A percentile compares a stretch with the other conserved stretches of the same genome.
Evolutionary conservation across 768 basidiomycete species (phyloP).

Genomic region (Plicaturopsis crispa): DNA sequence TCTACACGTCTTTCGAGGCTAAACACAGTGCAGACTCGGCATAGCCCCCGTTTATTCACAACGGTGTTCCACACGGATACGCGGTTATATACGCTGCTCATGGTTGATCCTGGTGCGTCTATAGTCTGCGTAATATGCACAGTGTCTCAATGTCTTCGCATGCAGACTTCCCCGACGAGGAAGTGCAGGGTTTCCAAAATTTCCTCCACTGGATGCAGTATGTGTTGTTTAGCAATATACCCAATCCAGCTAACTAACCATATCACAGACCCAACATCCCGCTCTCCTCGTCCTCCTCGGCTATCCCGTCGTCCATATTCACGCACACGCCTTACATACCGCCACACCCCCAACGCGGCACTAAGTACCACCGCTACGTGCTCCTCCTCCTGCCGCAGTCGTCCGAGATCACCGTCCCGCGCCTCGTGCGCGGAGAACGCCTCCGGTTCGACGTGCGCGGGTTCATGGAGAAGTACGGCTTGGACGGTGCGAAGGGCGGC

Average conservation of each 20-base stretch:
- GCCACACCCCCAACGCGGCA: constrained; percentile 86
- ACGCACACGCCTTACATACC: constrained; percentile 75
- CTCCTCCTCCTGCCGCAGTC: constrained; percentile 70
- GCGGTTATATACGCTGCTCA: constrained; percentile 78
- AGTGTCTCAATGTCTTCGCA: constrained; percentile 4
- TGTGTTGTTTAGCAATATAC: constrained; percentile 17
- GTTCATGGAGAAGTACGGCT: constrained; percentile 48
- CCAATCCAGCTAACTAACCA: constrained; percentile 4
- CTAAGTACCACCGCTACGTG: constrained; percentile 87
- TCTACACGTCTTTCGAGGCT: too few relatives aligned
- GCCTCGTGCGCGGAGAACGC: constrained; percentile 38
- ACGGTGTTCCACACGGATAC: constrained; percentile 79
- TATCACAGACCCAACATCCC: constrained; percentile 68
- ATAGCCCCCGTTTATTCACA: constrained; percentile 57
- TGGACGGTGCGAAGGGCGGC: constrained; percentile 51
- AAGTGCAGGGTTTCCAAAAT: constrained; percentile 53
- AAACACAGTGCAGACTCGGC: constrained; percentile 61
- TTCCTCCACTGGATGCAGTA: constrained; percentile 87
- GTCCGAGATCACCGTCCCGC: constrained; percentile 33
- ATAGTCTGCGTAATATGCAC: background rate
- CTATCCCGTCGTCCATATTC: constrained; percentile 32
- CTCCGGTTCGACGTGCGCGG: constrained; percentile 58
- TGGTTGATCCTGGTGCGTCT: constrained; percentile 74
- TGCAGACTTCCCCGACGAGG: constrained; percentile 77
- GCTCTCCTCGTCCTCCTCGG: constrained; percentile 49